A percentile compares a stretch with the other conserved stretches of the same genome.
phyloP scores from a whole-genome alignment of 371 early-diverging fungal species.

The Mucor circinelloides region DNA sequence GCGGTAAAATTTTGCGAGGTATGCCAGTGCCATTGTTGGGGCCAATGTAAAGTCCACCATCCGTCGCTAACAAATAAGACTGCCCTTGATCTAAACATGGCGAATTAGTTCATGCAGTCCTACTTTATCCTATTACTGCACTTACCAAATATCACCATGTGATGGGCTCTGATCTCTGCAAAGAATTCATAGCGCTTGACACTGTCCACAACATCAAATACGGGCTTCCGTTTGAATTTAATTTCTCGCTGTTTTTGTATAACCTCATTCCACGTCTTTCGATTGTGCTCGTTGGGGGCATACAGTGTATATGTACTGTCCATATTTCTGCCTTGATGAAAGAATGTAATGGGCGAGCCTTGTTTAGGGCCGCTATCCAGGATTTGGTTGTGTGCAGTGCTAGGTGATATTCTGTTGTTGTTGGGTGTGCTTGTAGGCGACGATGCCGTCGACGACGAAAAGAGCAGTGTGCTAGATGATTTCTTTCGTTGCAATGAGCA shows the following conservation, averaged over 20 bases:
- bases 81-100: slow-evolving; percentile 30
- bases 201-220: slow-evolving; percentile 60
- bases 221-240: slow-evolving; percentile 52
- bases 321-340: slow-evolving; percentile 74
- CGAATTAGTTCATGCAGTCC: neutral
- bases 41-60: slow-evolving; percentile 45
- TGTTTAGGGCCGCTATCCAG: slow-evolving; percentile 6
- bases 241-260: slow-evolving; percentile 72
- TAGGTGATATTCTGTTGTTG: neutral
- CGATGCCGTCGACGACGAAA: neutral
- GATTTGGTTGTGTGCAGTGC: neutral
- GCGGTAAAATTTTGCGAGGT: slow-evolving; percentile 34
- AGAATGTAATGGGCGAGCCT: slow-evolving; percentile 70
- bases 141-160: slow-evolving; percentile 46
- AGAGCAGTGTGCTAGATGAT: slow-evolving; percentile 12
- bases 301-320: slow-evolving; percentile 64
- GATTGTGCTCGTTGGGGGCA: slow-evolving; percentile 71
- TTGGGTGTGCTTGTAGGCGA: neutral
- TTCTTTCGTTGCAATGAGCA: slow-evolving; percentile 19
- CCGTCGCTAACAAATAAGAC: slow-evolving; percentile 42
- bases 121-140: neutral
- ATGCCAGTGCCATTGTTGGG: slow-evolving; percentile 17
- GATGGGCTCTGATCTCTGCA: slow-evolving; percentile 35
- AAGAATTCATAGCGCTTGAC: slow-evolving; percentile 34
- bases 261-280: slow-evolving; percentile 81